Base-by-base conservation (phyloP, 1,284 basidiomycete species). In the Pseudozyma hubeiensis region DNA sequence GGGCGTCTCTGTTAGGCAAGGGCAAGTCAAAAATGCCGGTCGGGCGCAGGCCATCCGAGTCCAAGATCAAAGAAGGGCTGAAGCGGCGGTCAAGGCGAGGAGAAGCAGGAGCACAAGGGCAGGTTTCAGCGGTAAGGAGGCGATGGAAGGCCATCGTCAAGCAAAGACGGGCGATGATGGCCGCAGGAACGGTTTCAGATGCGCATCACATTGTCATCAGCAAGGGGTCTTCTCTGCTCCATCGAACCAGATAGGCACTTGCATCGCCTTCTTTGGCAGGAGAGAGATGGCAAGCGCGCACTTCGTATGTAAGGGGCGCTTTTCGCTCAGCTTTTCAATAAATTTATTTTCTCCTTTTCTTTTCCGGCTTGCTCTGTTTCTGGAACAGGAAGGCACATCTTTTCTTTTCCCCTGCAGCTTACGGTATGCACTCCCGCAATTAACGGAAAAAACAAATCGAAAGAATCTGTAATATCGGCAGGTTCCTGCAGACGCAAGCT, bases 81-180 rank as follows among this genome's bases (percentile, higher is more conserved):
- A 9, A 13, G 43, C 43, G 43, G 19, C 43, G 43, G 14, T 24
- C 41, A 49, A 34, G 47, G 47, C 17, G 14, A 31, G 17, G 8
- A 43, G n/a, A 41, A 53, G 52, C 30, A 53, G 52, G 41, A 35
- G n/a, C 6, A 19, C 17, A 24, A 24, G 24, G 24, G 24, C 52
- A 45, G 43, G 52, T 45, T 19, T 53, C 41, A 53, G 41, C 40
- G 52, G 52, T 19, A 53, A 53, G 52, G 52, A 45, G 52, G 41
- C 19, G 41, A 40, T 29, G 19, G 41, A 45, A 44, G 24, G 40
- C 11, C 40, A 9, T n/a, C 17, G 10, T 17, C 5, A 30, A 44
- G 7, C 19, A n/a, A 17, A 30, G n/a, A 2, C 45, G 30, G 30
- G 46, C 29, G 9, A 47, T 16, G 29, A 31, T 29, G 29, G 31